Percentiles rank a stretch among this genome's conserved stretches.
Evolutionary conservation across 1,284 basidiomycete genomes (phyloP).

Genomic region (Apiotrichum domesticum): DNA sequence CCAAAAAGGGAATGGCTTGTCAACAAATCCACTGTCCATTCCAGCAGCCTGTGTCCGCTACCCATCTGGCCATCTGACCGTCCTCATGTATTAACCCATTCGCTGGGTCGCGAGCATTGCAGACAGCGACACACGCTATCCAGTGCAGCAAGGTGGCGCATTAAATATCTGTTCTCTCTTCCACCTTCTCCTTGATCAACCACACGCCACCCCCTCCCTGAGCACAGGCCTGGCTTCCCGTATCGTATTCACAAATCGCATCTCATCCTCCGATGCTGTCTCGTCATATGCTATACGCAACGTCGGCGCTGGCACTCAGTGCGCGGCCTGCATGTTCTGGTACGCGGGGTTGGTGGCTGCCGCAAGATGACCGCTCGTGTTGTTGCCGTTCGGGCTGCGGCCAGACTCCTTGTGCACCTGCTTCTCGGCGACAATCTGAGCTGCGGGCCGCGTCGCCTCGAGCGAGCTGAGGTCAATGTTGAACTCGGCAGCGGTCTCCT

Average conservation of each 20-base stretch:
- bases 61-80: too few relatives aligned
- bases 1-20: too few relatives aligned
- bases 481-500: conserved; percentile 40
- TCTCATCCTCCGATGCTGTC: background rate
- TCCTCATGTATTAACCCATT: too few relatives aligned
- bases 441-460: conserved; percentile 35
- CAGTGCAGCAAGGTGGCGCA: too few relatives aligned
- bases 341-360: conserved; percentile 10
- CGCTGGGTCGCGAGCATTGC: too few relatives aligned
- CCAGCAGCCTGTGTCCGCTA: too few relatives aligned
- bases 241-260: conserved; percentile 1
- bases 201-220: too few relatives aligned
- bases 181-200: too few relatives aligned
- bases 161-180: too few relatives aligned
- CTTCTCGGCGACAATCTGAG: conserved; percentile 25
- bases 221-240: background rate
- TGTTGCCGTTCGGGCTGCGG: conserved; percentile 13
- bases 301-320: conserved; percentile 2
- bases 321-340: conserved; percentile 19
- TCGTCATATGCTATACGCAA: background rate
- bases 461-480: conserved; percentile 33
- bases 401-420: conserved; percentile 27
- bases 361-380: background rate
- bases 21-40: too few relatives aligned
- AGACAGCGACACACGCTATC: too few relatives aligned